Evolutionary conservation across 768 basidiomycete species (phyloP), one percentile per base, ranked within the genome.

Genomic region (Mycena rebaudengoi): DNA sequence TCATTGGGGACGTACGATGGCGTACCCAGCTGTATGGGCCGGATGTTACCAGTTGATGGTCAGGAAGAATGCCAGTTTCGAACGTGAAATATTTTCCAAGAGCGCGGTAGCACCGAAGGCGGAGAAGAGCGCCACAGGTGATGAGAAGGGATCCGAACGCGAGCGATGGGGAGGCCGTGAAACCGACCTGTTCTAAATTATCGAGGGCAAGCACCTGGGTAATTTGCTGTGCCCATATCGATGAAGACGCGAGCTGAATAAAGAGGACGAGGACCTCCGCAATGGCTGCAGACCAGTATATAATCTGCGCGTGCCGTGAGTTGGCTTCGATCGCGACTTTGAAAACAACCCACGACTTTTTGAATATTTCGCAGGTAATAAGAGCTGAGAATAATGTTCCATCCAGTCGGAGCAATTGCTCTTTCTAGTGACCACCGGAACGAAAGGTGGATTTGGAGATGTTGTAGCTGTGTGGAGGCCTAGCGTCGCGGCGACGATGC

Each of bases 41-140:
- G n/a, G n/a, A n/a, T n/a, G n/a, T n/a, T n/a, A 80, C 59, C 29
- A 68, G 26, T n/a, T 52, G 21, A 49, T 68, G 66, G 39, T 64
- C 41, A n/a, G 60, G 46, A 33, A 68, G 23, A 8, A 68, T 55
- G 3, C 66, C 66, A 37, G 50, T 43, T n/a, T 68, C 62, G 45
- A 68, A 68, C 0, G 66, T 68, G 29, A 68, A 68, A 10, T 57
- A 59, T 6, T 13, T 21, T 5, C 66, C 66, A 12, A 68, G 28
- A n/a, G 54, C 66, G 23, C 33, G 48, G 39, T 68, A 68, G 48
- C 66, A 68, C 21, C 12, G 33, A 39, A 60, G 48, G 1, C 66
- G 66, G 26, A 68, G 8, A 13, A 44, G 2, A 33, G 62, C 66
- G 2, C 66, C 66, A 16, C 48, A 45, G 18, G 16, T 11, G 28